Conservation (phyloP, 352 stramenopile species). For the Pythium dissimile region DNA sequence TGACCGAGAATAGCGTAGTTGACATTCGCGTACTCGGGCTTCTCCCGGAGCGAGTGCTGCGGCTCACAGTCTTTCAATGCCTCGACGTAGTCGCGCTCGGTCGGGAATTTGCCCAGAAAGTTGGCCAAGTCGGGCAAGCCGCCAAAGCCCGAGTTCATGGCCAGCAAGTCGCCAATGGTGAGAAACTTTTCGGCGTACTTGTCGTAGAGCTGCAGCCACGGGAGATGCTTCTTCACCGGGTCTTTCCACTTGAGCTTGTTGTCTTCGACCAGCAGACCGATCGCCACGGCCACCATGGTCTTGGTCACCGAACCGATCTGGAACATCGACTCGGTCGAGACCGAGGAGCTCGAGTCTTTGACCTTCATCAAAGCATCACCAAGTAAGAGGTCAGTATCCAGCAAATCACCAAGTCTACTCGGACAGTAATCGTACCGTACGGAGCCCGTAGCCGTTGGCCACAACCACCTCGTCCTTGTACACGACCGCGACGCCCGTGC, state of each 20-base stretch:
- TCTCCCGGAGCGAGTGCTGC: conserved; percentile 37
- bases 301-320: conserved; percentile 70
- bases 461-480: conserved; percentile 42
- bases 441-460: conserved; percentile 15
- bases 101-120: conserved; percentile 34
- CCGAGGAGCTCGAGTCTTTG: conserved; percentile 28
- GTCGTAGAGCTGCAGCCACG: conserved; percentile 48
- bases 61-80: conserved; percentile 37
- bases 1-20: conserved; percentile 64
- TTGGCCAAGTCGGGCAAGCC: conserved; percentile 27
- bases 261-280: conserved; percentile 41
- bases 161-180: conserved; percentile 47
- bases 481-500: conserved; percentile 44
- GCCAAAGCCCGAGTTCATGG: conserved; percentile 62
- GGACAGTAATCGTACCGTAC: not conserved
- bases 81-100: conserved; percentile 35
- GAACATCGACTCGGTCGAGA: conserved; percentile 49
- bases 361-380: conserved; percentile 3
- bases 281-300: conserved; percentile 46
- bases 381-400: not conserved
- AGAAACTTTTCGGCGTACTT: conserved; percentile 52
- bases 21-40: conserved; percentile 56
- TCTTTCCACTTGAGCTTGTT: conserved; percentile 48
- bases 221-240: conserved; percentile 48
- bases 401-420: not conserved